Conservation (phyloP, 345 rosid species). For the Brassica rapa region DNA sequence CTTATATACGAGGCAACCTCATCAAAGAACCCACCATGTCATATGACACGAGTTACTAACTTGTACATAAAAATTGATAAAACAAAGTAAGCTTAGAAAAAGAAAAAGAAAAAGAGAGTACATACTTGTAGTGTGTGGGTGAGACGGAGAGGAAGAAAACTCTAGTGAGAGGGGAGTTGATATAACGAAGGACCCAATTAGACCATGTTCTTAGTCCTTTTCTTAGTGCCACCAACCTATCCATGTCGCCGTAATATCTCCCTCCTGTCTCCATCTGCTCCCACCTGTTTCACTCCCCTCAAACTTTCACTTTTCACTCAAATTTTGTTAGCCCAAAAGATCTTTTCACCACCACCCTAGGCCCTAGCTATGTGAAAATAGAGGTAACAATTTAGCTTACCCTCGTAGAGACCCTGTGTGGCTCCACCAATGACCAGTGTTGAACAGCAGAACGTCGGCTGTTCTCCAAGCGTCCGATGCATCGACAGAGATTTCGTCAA, state of each 20-base stretch:
- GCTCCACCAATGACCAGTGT: conserved; percentile 99
- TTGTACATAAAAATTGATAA: neutral
- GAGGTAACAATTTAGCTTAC: conserved; percentile 35
- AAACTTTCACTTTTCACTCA: conserved; percentile 17
- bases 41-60: neutral
- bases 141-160: conserved; percentile 86
- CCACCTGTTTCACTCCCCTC: conserved; percentile 65
- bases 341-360: neutral
- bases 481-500: conserved; percentile 68
- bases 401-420: conserved; percentile 79
- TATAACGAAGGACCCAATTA: conserved; percentile 66
- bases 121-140: conserved; percentile 67
- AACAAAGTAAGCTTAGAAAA: neutral
- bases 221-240: conserved; percentile 72
- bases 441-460: conserved; percentile 70
- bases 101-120: neutral
- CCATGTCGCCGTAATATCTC: conserved; percentile 75
- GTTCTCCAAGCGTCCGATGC: conserved; percentile 56
- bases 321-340: neutral
- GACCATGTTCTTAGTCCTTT: conserved; percentile 87
- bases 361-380: neutral
- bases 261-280: conserved; percentile 84
- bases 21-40: neutral
- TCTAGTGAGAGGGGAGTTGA: conserved; percentile 53
- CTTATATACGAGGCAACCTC: neutral